These are phyloP conservation scores for Amorphotheca resinae DNA, from an alignment of 495 filamentous ascomycete genomes.

Conservation along the genomic window DNA sequence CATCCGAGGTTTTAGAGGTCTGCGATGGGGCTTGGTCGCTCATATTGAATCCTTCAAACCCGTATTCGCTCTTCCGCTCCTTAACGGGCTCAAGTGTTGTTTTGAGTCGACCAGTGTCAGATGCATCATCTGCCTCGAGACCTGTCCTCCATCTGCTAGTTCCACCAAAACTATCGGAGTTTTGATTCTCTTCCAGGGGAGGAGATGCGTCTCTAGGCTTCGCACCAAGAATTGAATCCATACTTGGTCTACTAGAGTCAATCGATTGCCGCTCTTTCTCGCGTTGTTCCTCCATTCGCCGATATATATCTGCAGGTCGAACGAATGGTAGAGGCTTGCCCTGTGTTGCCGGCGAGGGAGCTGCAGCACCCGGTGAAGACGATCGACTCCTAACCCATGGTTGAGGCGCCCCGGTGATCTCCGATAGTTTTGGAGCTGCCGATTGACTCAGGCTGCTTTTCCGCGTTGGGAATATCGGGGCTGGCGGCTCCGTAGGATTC, in stretches of 20 bases:
- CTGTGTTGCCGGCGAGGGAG: slow-evolving; percentile 4
- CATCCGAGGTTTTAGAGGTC: neutral
- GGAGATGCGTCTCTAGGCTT: slow-evolving; percentile 8
- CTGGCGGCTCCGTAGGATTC: slow-evolving; percentile 5
- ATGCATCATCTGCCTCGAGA: slow-evolving; percentile 17
- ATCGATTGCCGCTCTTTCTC: slow-evolving; percentile 47
- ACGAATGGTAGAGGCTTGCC: slow-evolving; percentile 48
- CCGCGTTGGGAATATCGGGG: slow-evolving; percentile 36
- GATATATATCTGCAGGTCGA: slow-evolving; percentile 70
- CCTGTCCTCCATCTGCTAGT: slow-evolving; percentile 17
- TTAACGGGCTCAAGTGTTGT: slow-evolving; percentile 39
- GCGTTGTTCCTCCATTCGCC: slow-evolving; percentile 54
- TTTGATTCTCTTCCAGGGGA: slow-evolving; percentile 5
- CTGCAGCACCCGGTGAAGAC: slow-evolving; percentile 23
- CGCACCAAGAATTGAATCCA: slow-evolving; percentile 25
- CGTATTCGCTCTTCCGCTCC: slow-evolving; percentile 47
- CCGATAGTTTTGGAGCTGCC: slow-evolving; percentile 21
- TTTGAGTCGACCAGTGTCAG: slow-evolving; percentile 23
- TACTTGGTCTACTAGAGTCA: slow-evolving; percentile 37
- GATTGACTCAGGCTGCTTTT: slow-evolving; percentile 48
- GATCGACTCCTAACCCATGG: slow-evolving; percentile 24
- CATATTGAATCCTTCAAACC: slow-evolving; percentile 29
- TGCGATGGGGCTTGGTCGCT: slow-evolving; percentile 1
- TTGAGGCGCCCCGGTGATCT: slow-evolving; percentile 11
- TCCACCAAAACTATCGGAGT: slow-evolving; percentile 8